phyloP scores from a whole-genome alignment of 495 filamentous ascomycete genomes.

The Rostrohypoxylon terebratum region DNA sequence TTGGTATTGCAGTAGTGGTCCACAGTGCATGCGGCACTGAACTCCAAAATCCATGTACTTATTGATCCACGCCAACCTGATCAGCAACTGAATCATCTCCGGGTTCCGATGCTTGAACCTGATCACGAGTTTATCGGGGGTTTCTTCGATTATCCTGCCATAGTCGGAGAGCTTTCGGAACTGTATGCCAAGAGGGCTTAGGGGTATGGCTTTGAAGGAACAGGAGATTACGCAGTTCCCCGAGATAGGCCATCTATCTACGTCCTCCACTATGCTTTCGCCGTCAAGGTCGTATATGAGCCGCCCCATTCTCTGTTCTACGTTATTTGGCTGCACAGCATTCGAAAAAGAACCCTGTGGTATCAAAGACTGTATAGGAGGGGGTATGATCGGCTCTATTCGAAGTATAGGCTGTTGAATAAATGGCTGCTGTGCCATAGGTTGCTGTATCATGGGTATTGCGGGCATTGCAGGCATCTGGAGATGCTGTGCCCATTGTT shows the following conservation, averaged over 20 bases:
- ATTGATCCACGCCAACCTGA: constrained; percentile 40
- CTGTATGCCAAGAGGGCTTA: background rate
- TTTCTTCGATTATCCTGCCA: constrained; percentile 28
- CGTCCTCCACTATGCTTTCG: background rate
- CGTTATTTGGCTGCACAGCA: background rate
- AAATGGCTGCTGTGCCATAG: background rate
- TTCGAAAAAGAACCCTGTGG: background rate
- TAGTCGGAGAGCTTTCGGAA: constrained; percentile 24
- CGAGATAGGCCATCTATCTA: background rate
- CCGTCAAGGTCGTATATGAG: constrained; percentile 28
- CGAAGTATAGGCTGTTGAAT: background rate
- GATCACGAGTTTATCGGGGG: constrained; percentile 28
- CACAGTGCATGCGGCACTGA: constrained; percentile 24
- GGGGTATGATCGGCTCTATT: background rate
- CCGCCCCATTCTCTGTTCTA: background rate
- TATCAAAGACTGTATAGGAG: background rate
- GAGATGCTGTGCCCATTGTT: no score
- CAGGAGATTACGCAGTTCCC: background rate
- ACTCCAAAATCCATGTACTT: constrained; percentile 23
- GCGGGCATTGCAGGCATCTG: no score
- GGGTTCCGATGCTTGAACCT: background rate
- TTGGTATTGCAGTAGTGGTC: background rate
- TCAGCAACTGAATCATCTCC: background rate
- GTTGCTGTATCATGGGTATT: background rate
- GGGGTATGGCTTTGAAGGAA: constrained; percentile 26